Evolutionary conservation across 352 stramenopile genomes (phyloP).

Genomic region (Globisporangium perplexum): DNA sequence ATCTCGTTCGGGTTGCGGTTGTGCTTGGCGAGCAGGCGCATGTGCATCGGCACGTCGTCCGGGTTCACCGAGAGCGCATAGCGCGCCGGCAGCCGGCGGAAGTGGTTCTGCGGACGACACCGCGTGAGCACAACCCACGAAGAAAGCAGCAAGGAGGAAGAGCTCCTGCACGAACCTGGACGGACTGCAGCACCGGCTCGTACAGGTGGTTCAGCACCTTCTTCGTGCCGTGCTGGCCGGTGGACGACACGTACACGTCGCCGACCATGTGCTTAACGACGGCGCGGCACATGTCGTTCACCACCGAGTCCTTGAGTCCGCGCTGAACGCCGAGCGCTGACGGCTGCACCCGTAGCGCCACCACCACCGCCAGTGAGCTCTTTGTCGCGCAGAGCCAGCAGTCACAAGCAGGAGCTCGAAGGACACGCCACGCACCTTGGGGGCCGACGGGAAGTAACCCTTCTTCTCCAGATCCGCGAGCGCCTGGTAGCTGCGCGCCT

Average conservation of each 20-base stretch:
- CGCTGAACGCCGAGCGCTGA: constrained; percentile 77
- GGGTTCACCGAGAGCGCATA: constrained; percentile 84
- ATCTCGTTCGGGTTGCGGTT: constrained; percentile 77
- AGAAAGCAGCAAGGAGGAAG: too few species aligned
- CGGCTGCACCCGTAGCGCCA: constrained; percentile 14
- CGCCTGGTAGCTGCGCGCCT: constrained; percentile 69
- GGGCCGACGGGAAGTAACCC: constrained; percentile 70
- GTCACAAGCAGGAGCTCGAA: too few species aligned
- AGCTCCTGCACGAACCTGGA: constrained; percentile 24
- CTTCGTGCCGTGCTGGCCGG: constrained; percentile 52
- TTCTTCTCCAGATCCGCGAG: constrained; percentile 82
- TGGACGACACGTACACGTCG: constrained; percentile 77
- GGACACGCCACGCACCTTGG: constrained; percentile 24
- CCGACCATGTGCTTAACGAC: constrained; percentile 88
- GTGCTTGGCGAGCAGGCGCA: constrained; percentile 78
- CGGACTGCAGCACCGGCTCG: constrained; percentile 77
- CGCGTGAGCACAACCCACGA: background rate
- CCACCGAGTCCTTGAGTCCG: constrained; percentile 79
- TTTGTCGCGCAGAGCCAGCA: too few species aligned
- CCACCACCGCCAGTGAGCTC: too few species aligned
- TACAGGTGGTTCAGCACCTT: constrained; percentile 86
- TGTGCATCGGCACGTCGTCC: constrained; percentile 85
- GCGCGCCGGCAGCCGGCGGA: constrained; percentile 68
- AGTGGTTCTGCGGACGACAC: constrained; percentile 41
- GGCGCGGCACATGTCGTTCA: constrained; percentile 85